These are phyloP conservation scores for Trametes pubescens DNA, from an alignment of 1,284 basidiomycete genomes.

Conservation along the genomic window DNA sequence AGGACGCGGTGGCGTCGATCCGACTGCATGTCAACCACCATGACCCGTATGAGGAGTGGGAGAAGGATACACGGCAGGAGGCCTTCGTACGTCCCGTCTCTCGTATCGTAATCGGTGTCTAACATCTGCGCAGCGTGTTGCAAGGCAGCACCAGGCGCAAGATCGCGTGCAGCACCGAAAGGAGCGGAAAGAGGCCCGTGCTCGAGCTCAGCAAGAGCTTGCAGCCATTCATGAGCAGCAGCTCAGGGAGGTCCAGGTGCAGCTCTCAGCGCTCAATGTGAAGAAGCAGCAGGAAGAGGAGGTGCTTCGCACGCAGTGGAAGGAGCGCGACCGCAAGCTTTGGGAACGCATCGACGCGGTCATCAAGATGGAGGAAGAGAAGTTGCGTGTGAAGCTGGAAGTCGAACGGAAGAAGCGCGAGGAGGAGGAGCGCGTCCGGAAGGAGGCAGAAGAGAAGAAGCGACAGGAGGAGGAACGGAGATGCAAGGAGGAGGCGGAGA, in stretches of 20 bases:
- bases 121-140: constrained; percentile 54
- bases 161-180: constrained; percentile 50
- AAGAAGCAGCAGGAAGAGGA: constrained; percentile 57
- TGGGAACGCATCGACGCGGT: constrained; percentile 69
- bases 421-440: constrained; percentile 46
- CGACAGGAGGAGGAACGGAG: constrained; percentile 49
- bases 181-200: constrained; percentile 47
- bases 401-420: constrained; percentile 44
- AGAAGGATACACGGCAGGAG: constrained; percentile 69
- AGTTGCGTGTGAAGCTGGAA: constrained; percentile 49
- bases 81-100: constrained; percentile 68
- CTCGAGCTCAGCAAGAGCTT: constrained; percentile 48
- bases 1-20: constrained; percentile 76
- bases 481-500: constrained; percentile 44
- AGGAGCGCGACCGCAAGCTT: constrained; percentile 57
- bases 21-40: constrained; percentile 69
- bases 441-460: constrained; percentile 47
- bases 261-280: constrained; percentile 52
- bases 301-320: constrained; percentile 55
- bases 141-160: constrained; percentile 60
- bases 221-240: constrained; percentile 54
- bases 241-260: constrained; percentile 55
- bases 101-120: neutral
- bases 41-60: constrained; percentile 84
- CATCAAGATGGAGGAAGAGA: constrained; percentile 56